phyloP scores from a whole-genome alignment of 371 early-diverging fungal genomes.

The Thermomucor indicae-seudaticae region DNA sequence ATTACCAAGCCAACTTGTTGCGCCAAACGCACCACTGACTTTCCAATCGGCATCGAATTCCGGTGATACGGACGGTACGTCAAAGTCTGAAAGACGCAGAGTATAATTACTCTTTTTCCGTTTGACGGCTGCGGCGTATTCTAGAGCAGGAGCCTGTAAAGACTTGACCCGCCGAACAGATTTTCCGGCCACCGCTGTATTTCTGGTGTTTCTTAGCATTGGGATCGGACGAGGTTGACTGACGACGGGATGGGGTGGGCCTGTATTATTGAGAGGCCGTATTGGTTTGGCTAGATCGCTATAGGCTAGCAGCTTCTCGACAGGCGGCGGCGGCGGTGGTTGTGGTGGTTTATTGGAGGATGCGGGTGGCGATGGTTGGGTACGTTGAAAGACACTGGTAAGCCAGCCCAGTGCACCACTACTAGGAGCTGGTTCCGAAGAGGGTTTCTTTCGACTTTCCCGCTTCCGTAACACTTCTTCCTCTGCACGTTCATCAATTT shows the following conservation, averaged over 20 bases:
- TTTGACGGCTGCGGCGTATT: conserved; percentile 15
- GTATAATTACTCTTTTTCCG: no score
- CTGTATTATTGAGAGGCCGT: background rate
- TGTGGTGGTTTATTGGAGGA: background rate
- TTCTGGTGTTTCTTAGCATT: conserved; percentile 7
- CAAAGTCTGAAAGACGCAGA: no score
- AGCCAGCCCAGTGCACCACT: conserved; percentile 23
- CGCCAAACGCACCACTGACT: no score
- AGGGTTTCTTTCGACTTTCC: conserved; percentile 3
- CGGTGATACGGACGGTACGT: no score
- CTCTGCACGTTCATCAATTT: conserved; percentile 46
- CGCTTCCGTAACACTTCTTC: conserved; percentile 42
- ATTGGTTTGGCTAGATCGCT: conserved; percentile 2
- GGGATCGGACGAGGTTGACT: conserved; percentile 17
- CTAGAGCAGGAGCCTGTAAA: conserved; percentile 16
- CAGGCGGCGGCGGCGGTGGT: background rate
- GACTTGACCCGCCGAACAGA: conserved; percentile 10
- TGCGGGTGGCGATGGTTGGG: background rate
- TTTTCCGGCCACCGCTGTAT: conserved; percentile 8
- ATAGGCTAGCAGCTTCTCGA: background rate
- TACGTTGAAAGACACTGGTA: conserved; percentile 19
- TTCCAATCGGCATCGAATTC: no score
- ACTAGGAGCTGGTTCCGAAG: background rate
- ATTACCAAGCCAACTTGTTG: no score
- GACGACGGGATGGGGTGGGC: background rate